A percentile compares a stretch with the other conserved stretches of the same genome.
phyloP scores from a whole-genome alignment of 495 filamentous ascomycete genomes.

The Astrothelium subdiscretum region DNA sequence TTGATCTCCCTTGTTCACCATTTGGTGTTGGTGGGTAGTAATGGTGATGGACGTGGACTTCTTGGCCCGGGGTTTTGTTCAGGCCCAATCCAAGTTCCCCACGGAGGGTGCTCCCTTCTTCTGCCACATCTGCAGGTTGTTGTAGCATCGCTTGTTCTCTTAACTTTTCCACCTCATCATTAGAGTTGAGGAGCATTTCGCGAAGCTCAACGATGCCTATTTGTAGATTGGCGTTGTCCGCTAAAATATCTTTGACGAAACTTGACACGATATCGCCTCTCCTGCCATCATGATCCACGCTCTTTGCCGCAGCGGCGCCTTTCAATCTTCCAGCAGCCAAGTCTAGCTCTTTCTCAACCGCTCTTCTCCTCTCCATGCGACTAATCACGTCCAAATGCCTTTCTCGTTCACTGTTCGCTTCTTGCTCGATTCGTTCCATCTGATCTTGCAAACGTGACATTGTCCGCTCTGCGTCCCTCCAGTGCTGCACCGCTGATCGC shows the following conservation, averaged over 20 bases:
- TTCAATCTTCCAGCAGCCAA: constrained; percentile 66
- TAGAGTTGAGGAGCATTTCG: constrained; percentile 85
- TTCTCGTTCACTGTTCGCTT: constrained; percentile 71
- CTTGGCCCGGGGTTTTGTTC: constrained; percentile 44
- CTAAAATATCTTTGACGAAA: constrained; percentile 89
- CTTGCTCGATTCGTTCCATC: constrained; percentile 77
- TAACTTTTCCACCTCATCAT: constrained; percentile 80
- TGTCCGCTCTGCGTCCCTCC: constrained; percentile 68
- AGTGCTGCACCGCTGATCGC: constrained; percentile 62
- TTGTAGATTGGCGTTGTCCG: constrained; percentile 90
- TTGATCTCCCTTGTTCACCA: constrained; percentile 37
- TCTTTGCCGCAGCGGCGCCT: constrained; percentile 56
- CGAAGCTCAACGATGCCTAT: constrained; percentile 79
- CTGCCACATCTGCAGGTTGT: constrained; percentile 46
- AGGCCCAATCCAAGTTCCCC: constrained; percentile 48
- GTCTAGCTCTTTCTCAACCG: constrained; percentile 59
- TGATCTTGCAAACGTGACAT: constrained; percentile 69
- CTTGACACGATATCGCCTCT: constrained; percentile 65
- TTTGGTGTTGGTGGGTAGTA: constrained; percentile 57
- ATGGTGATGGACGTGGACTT: constrained; percentile 85
- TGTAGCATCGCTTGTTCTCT: constrained; percentile 74
- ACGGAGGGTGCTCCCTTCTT: constrained; percentile 37
- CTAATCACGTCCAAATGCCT: constrained; percentile 69
- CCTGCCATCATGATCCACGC: constrained; percentile 27
- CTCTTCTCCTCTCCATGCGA: constrained; percentile 64